phyloP scores from a whole-genome alignment of 2,329 filamentous ascomycete genomes.

The Colletotrichum horii region DNA sequence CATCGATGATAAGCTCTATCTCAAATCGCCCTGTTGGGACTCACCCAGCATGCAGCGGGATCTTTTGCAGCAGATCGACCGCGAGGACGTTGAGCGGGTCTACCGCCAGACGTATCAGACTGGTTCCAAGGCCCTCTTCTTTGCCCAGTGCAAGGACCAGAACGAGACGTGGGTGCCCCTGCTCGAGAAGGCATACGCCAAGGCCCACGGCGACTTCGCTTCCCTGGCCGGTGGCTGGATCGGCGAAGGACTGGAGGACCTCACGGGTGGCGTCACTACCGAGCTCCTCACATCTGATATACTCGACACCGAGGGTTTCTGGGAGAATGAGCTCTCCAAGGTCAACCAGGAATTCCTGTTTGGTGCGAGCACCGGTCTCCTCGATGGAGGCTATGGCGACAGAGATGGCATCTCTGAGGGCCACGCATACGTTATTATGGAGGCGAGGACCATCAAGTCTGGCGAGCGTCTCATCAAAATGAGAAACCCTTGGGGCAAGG shows the following conservation, averaged over 20 bases:
- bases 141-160: slow-evolving; percentile 75
- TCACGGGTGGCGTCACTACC: slow-evolving; percentile 73
- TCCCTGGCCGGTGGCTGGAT: slow-evolving; percentile 75
- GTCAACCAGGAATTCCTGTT: slow-evolving; percentile 84
- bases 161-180: slow-evolving; percentile 86
- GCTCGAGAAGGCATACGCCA: slow-evolving; percentile 83
- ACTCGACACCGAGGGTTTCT: slow-evolving; percentile 80
- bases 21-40: slow-evolving; percentile 83
- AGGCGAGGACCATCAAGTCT: slow-evolving; percentile 55
- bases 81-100: slow-evolving; percentile 73
- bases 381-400: slow-evolving; percentile 66
- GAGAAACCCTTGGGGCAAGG: slow-evolving; percentile 66
- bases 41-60: slow-evolving; percentile 77
- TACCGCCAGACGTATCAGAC: slow-evolving; percentile 76
- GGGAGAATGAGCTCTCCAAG: slow-evolving; percentile 79
- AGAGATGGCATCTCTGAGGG: slow-evolving; percentile 63
- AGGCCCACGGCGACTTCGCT: slow-evolving; percentile 80
- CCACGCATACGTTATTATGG: slow-evolving; percentile 67
- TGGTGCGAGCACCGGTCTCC: slow-evolving; percentile 69
- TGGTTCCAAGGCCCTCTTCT: slow-evolving; percentile 78
- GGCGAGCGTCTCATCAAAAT: slow-evolving; percentile 63
- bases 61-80: slow-evolving; percentile 76
- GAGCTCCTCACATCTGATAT: slow-evolving; percentile 74
- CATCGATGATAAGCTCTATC: slow-evolving; percentile 87
- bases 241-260: slow-evolving; percentile 64